Percentiles rank a stretch among this genome's conserved stretches.
Evolutionary conservation across 495 filamentous ascomycete species (phyloP).

Genomic region (Parachaetomium inaequale): DNA sequence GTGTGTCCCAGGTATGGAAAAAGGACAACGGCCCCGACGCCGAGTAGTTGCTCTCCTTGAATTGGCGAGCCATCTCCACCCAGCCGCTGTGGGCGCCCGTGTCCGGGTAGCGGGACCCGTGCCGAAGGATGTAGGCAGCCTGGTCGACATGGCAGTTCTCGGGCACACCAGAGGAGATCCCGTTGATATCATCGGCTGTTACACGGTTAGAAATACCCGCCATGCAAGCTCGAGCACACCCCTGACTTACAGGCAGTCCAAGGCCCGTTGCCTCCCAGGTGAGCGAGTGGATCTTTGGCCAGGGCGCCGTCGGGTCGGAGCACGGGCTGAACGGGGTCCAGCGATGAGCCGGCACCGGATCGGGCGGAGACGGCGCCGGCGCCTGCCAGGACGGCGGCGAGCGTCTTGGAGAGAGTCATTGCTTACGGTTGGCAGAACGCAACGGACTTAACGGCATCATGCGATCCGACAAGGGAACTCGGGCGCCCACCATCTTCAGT

Average conservation of each 20-base stretch:
- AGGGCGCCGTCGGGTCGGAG: neutral
- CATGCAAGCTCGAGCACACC: neutral
- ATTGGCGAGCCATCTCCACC: constrained; percentile 45
- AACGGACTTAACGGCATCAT: neutral
- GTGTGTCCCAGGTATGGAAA: constrained; percentile 51
- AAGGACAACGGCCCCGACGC: constrained; percentile 44
- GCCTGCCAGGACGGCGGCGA: neutral
- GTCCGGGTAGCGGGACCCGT: constrained; percentile 57
- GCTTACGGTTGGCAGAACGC: neutral
- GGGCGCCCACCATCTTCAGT: neutral
- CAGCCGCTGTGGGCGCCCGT: constrained; percentile 52
- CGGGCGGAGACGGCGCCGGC: neutral
- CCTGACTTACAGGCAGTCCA: neutral
- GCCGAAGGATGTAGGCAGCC: constrained; percentile 52
- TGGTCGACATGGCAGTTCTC: constrained; percentile 52
- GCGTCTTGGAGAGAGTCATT: neutral
- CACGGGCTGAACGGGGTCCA: neutral
- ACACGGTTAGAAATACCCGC: neutral
- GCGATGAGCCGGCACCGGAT: neutral
- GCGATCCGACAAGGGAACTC: neutral
- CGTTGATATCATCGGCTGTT: constrained; percentile 56
- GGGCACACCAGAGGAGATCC: constrained; percentile 47
- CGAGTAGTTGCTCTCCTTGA: constrained; percentile 40
- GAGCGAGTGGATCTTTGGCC: neutral
- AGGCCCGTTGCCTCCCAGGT: neutral